Percentiles rank a stretch among this genome's conserved stretches.
phyloP scores from a whole-genome alignment of 2,329 filamentous ascomycete species.

The Gaeumannomyces sp. region DNA sequence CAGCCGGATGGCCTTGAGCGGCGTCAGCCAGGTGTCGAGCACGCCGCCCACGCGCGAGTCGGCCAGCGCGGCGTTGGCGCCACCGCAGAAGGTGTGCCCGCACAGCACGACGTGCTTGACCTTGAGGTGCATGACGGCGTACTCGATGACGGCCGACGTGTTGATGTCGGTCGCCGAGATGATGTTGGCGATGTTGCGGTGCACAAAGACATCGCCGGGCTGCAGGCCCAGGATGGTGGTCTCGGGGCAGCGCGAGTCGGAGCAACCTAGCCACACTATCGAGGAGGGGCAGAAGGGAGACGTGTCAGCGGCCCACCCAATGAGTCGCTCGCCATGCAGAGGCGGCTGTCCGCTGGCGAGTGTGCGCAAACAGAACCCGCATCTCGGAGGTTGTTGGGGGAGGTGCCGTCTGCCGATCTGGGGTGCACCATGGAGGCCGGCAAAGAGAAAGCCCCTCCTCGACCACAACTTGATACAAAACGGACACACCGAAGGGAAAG shows the following conservation, averaged over 20 bases:
- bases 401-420: not conserved
- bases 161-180: conserved; percentile 69
- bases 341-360: too few species aligned
- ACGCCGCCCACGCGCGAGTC: conserved; percentile 44
- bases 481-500: not conserved
- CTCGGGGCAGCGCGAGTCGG: conserved; percentile 78
- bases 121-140: conserved; percentile 65
- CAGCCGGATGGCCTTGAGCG: conserved; percentile 38
- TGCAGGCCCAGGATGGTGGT: conserved; percentile 72
- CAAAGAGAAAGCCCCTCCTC: not conserved
- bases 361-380: too few species aligned
- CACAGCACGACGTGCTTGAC: conserved; percentile 66
- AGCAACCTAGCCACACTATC: conserved; percentile 77
- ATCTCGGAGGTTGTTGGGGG: not conserved
- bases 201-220: conserved; percentile 80
- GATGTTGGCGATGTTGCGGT: conserved; percentile 88
- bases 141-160: conserved; percentile 70
- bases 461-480: not conserved
- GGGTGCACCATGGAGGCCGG: not conserved
- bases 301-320: not conserved
- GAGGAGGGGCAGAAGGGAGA: not conserved
- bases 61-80: conserved; percentile 53
- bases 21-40: conserved; percentile 49
- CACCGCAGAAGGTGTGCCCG: conserved; percentile 63
- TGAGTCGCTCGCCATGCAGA: not conserved